Base-by-base conservation (phyloP, 1,284 basidiomycete species). In the Cystobasidium slooffiae region DNA sequence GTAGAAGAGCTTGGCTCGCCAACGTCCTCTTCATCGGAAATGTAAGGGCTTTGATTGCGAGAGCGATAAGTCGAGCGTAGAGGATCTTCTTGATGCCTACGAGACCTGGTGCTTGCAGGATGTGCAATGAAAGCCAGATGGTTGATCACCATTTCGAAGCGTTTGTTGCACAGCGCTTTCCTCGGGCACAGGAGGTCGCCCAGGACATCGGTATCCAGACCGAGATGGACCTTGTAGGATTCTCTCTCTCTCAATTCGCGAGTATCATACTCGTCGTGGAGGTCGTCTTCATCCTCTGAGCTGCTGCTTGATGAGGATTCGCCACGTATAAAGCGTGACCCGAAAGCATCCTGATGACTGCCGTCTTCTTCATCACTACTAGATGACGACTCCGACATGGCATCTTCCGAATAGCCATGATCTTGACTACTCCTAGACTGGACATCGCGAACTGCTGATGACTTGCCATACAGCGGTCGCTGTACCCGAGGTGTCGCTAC, bases 101-200 rank as follows among this genome's bases (percentile, higher is more conserved):
- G 46, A 51, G 59, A 51, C 14, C 61, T 20, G 10, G 69, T 24
- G n/a, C 56, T 58, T 14, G 70, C 93, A 0, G 96, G 96, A 82
- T 98, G 95, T 0, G 96, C 96, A 51, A 98, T 86, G 81, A 98
- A 98, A 1, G 89, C 91, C n/a, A 98, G 86, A 79, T 95, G 91
- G 80, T 98, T 94, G 22, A 97, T 90, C 56, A 91, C 83, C 39
- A 99, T 87, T 82, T 97, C 94, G 80, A 97, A 98, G 80, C 93
- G 93, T 81, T 94, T 92, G 82, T 98, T 93, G 80, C 94, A 97
- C 81, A 94, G 88, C 18, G 89, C 86, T 41, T 85, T 84, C 56
- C 89, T 78, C n/a, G 77, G 88, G 0, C 94, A 94, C 7, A 98
- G 86, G 75, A 97, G 85, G 67, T 87, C 88, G 31, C 92, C 91